Evolutionary conservation across 1,139 yeast species (phyloP).

Genomic region (Saccharomyces pastorianus): DNA sequence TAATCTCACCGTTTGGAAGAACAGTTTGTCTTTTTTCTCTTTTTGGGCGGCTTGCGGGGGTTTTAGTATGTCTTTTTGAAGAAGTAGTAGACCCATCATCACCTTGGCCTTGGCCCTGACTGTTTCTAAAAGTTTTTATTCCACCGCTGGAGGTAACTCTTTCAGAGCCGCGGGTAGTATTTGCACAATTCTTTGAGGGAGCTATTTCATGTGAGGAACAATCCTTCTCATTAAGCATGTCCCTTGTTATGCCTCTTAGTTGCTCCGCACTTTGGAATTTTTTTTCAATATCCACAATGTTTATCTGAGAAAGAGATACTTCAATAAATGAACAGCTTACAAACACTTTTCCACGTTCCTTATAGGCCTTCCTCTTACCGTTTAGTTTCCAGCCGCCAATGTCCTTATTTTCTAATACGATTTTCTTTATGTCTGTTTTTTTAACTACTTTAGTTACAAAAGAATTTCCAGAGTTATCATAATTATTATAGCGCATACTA

Average conservation of each 20-base stretch:
- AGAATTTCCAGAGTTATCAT: neutral
- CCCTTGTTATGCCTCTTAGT: neutral
- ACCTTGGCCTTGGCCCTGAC: neutral
- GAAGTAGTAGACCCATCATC: neutral
- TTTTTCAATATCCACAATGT: neutral
- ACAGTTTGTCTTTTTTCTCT: neutral
- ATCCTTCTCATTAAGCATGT: neutral
- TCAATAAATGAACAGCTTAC: neutral
- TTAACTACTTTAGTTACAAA: neutral
- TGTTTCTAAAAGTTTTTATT: neutral
- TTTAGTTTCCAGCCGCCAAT: neutral
- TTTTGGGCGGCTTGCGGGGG: neutral
- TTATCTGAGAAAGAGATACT: neutral
- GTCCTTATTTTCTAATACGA: neutral
- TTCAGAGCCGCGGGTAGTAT: neutral
- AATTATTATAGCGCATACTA: neutral
- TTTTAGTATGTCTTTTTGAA: neutral
- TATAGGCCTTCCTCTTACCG: neutral
- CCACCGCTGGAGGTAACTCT: neutral
- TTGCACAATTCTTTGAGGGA: neutral
- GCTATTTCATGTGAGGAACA: neutral
- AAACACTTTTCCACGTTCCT: neutral
- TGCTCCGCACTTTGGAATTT: neutral
- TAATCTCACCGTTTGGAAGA: neutral
- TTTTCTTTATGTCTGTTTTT: neutral